Evolutionary conservation across 1,139 yeast species (phyloP).

Genomic region (Pneumocystis murina): DNA sequence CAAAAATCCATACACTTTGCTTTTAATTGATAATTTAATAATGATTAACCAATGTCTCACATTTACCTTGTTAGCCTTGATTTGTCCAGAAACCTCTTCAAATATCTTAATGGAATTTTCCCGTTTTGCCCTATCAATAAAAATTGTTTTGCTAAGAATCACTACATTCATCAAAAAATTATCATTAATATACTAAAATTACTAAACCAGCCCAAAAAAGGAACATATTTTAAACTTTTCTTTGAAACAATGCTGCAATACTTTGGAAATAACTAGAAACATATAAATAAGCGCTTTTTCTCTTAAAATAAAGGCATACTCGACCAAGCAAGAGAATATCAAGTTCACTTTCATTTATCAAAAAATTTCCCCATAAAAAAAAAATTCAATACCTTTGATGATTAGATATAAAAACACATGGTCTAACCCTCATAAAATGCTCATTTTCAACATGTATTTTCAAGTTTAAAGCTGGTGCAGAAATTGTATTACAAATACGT

Average conservation of each 20-base stretch:
- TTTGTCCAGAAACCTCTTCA: slow-evolving; percentile 46
- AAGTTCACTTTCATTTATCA: slow-evolving; percentile 32
- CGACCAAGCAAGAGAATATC: slow-evolving; percentile 68
- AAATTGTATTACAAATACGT: slow-evolving; percentile 51
- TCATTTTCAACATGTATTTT: slow-evolving; percentile 53
- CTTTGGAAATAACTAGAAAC: slow-evolving; percentile 49
- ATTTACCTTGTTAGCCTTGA: slow-evolving; percentile 49
- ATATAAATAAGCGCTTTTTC: not conserved
- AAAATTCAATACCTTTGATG: slow-evolving; percentile 46
- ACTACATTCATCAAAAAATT: slow-evolving; percentile 22
- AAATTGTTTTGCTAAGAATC: slow-evolving; percentile 79
- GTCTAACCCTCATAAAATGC: slow-evolving; percentile 36
- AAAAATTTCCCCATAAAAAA: slow-evolving; percentile 5
- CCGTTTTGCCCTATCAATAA: slow-evolving; percentile 71
- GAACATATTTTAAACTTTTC: slow-evolving; percentile 64
- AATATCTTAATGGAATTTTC: slow-evolving; percentile 62
- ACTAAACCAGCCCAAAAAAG: slow-evolving; percentile 90
- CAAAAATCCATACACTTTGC: slow-evolving; percentile 18
- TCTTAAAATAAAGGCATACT: not conserved
- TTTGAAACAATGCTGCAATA: slow-evolving; percentile 90
- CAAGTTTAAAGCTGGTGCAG: slow-evolving; percentile 51
- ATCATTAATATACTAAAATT: slow-evolving; percentile 1
- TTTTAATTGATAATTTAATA: not conserved
- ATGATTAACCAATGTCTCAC: slow-evolving; percentile 37
- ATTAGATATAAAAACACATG: slow-evolving; percentile 75